These are phyloP conservation scores for Pseudognaphalium luteoalbum DNA, from an alignment of 129 eudicot species.

Conservation along the genomic window DNA sequence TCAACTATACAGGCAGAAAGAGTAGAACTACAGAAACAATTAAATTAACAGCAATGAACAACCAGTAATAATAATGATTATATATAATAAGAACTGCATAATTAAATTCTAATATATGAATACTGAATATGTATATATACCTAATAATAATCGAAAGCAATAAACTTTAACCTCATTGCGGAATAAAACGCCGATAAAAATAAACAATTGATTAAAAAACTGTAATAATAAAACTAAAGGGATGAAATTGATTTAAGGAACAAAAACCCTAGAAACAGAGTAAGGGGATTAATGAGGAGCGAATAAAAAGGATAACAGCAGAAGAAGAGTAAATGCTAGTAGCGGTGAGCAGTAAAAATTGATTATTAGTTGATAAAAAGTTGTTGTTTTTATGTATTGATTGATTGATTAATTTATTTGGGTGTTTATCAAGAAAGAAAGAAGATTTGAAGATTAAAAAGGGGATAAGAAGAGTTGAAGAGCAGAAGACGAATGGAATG, in stretches of 20 bases:
- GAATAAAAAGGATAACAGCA: slow-evolving; percentile 7
- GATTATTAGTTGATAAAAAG: too few species aligned
- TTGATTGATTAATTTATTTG: not conserved
- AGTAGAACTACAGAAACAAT: not conserved
- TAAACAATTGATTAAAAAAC: not conserved
- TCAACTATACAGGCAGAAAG: not conserved
- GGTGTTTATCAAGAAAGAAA: not conserved
- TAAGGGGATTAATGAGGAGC: not conserved
- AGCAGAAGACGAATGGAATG: not conserved
- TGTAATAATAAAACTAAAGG: not conserved
- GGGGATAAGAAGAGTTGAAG: not conserved
- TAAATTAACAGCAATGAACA: too few species aligned
- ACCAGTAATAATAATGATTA: not conserved
- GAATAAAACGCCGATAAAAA: slow-evolving; percentile 15
- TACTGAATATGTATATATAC: slow-evolving; percentile 14
- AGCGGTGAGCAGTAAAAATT: slow-evolving; percentile 1
- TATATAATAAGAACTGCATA: not conserved
- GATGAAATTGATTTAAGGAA: slow-evolving; percentile 10
- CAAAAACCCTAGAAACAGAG: slow-evolving; percentile 38
- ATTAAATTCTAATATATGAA: not conserved
- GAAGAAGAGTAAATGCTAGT: not conserved
- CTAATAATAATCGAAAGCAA: slow-evolving; percentile 25
- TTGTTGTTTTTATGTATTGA: too few species aligned
- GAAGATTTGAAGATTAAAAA: not conserved
- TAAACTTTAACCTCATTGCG: slow-evolving; percentile 28